Conservation (phyloP, 2,329 filamentous ascomycete genomes). For the Metarhizium brunneum region DNA sequence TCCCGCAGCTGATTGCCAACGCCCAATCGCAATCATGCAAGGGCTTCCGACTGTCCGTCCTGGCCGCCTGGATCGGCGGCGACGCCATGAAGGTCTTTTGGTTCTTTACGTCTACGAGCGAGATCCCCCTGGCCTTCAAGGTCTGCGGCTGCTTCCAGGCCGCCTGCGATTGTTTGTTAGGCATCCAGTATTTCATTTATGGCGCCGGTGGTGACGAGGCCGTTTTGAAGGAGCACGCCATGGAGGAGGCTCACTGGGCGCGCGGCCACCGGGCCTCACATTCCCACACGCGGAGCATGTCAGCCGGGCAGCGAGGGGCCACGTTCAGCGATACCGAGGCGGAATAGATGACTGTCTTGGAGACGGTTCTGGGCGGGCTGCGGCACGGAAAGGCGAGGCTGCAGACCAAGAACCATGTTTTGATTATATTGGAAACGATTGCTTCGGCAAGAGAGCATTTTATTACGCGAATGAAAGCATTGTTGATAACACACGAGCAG, state of each 20-base stretch:
- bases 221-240: slow-evolving; percentile 27
- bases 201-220: slow-evolving; percentile 36
- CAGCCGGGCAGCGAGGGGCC: slow-evolving; percentile 29
- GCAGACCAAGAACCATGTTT: not conserved
- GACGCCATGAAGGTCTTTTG: slow-evolving; percentile 83
- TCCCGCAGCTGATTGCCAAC: slow-evolving; percentile 71
- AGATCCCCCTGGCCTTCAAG: slow-evolving; percentile 73
- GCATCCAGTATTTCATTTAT: slow-evolving; percentile 65
- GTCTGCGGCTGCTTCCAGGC: slow-evolving; percentile 76
- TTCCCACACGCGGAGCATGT: slow-evolving; percentile 19
- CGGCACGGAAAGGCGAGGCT: not conserved
- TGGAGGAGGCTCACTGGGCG: slow-evolving; percentile 24
- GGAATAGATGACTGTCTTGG: slow-evolving; percentile 13
- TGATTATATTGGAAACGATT: not conserved
- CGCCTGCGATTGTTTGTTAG: slow-evolving; percentile 63
- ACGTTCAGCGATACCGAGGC: slow-evolving; percentile 25
- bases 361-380: slow-evolving; percentile 5
- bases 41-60: slow-evolving; percentile 67
- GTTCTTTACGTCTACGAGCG: slow-evolving; percentile 64
- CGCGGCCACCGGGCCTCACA: slow-evolving; percentile 17
- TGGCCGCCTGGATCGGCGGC: slow-evolving; percentile 69
- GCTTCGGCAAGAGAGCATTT: not conserved
- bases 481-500: not conserved
- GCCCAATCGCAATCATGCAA: slow-evolving; percentile 59
- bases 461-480: not conserved